Evolutionary conservation across 495 filamentous ascomycete species (phyloP).

Genomic region (Parachaetomium inaequale): DNA sequence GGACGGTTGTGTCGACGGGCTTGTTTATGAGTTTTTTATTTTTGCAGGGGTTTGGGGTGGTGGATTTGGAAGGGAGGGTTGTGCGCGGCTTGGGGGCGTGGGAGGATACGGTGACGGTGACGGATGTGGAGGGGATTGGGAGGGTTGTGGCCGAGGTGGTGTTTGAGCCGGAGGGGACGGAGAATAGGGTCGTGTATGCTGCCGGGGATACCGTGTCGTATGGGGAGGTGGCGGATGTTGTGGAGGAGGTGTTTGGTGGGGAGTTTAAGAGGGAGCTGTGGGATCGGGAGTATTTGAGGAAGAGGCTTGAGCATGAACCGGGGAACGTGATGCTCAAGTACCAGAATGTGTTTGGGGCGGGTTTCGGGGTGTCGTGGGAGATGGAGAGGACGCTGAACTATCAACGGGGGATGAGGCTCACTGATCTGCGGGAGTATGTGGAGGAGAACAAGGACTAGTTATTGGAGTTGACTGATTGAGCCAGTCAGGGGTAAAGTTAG

Average conservation of each 20-base stretch:
- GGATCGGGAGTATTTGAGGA: constrained; percentile 38
- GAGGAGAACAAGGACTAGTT: constrained; percentile 6
- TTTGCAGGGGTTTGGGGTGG: constrained; percentile 54
- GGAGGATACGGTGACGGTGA: constrained; percentile 56
- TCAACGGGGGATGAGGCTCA: constrained; percentile 41
- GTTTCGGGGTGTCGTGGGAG: constrained; percentile 58
- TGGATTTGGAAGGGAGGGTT: constrained; percentile 35
- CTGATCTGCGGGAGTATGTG: constrained; percentile 43
- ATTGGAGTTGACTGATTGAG: neutral
- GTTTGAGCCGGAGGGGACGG: constrained; percentile 31
- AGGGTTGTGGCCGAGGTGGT: constrained; percentile 51
- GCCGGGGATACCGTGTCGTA: constrained; percentile 60
- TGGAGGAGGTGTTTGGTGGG: constrained; percentile 5
- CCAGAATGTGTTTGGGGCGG: constrained; percentile 55
- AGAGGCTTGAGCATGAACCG: constrained; percentile 44
- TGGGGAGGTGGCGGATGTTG: constrained; percentile 33
- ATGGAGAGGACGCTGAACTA: constrained; percentile 46
- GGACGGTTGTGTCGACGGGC: constrained; percentile 59
- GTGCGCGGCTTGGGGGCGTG: constrained; percentile 54
- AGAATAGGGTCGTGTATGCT: constrained; percentile 45
- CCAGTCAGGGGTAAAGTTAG: neutral
- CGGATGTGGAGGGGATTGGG: constrained; percentile 58
- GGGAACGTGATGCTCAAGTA: constrained; percentile 55
- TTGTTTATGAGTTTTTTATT: constrained; percentile 66
- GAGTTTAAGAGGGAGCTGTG: constrained; percentile 46